A percentile compares a stretch with the other conserved stretches of the same genome.
These are phyloP conservation scores for Neurospora sp. DNA, from an alignment of 495 filamentous ascomycete species.

Conservation along the genomic window DNA sequence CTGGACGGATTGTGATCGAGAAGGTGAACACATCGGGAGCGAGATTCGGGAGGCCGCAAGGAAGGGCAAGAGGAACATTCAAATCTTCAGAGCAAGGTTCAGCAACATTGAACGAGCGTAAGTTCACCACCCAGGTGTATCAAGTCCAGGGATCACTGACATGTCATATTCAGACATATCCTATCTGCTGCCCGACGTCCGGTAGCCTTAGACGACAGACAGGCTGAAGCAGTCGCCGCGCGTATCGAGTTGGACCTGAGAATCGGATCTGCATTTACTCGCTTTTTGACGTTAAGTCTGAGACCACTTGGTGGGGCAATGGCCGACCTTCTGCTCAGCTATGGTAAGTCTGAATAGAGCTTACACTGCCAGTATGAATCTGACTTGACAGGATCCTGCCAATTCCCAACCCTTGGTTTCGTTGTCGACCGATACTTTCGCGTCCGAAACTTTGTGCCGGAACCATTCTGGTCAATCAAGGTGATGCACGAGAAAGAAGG, in stretches of 20 bases:
- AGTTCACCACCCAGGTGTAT: conserved; percentile 19
- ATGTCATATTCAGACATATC: conserved; percentile 50
- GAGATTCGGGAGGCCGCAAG: conserved; percentile 78
- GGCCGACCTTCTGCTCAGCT: conserved; percentile 62
- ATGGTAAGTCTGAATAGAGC: conserved; percentile 48
- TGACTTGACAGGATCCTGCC: conserved; percentile 63
- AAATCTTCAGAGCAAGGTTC: conserved; percentile 80
- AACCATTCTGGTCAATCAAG: conserved; percentile 86
- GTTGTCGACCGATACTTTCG: conserved; percentile 92
- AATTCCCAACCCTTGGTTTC: conserved; percentile 94
- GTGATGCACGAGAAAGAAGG: conserved; percentile 68
- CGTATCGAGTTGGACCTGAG: conserved; percentile 88
- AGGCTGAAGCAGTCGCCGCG: conserved; percentile 80
- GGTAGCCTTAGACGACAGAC: conserved; percentile 68
- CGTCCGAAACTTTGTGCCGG: conserved; percentile 87
- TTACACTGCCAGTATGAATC: neutral
- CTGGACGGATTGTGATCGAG: conserved; percentile 98
- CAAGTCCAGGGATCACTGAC: neutral
- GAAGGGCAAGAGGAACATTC: conserved; percentile 58
- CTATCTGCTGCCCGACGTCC: conserved; percentile 72
- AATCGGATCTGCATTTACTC: conserved; percentile 84
- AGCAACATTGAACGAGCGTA: conserved; percentile 92
- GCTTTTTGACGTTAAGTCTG: conserved; percentile 71
- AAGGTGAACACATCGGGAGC: conserved; percentile 93
- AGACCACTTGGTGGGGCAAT: conserved; percentile 54